These are phyloP conservation scores for Phytophthora agathidicida DNA, from an alignment of 352 stramenopile species.

Conservation along the genomic window DNA sequence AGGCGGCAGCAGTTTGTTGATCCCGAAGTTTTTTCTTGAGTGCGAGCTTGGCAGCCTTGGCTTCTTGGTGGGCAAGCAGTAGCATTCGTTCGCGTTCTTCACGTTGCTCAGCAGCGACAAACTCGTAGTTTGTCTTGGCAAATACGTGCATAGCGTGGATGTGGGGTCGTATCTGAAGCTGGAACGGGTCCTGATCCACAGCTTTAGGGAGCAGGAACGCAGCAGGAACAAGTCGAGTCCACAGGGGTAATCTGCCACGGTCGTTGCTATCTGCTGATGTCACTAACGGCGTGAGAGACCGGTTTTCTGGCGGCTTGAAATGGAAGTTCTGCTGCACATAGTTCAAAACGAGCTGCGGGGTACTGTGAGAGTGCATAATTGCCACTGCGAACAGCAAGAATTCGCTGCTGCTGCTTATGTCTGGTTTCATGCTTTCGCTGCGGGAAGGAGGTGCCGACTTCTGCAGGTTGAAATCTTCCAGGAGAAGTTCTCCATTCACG, in stretches of 20 bases:
- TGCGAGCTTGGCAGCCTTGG: conserved; percentile 50
- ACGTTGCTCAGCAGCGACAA: conserved; percentile 51
- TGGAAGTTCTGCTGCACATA: conserved; percentile 82
- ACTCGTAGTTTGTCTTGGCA: conserved; percentile 35
- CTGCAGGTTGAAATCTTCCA: conserved; percentile 75
- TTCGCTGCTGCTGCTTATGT: conserved; percentile 26
- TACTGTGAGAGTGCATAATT: conserved; percentile 59
- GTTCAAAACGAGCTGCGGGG: conserved; percentile 62
- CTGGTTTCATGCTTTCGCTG: conserved; percentile 2
- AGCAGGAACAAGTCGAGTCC: conserved; percentile 30
- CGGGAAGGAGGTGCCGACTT: conserved; percentile 6
- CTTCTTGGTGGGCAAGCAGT: conserved; percentile 54
- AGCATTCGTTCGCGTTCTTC: conserved; percentile 63
- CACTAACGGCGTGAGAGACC: conserved; percentile 2
- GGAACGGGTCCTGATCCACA: conserved; percentile 58
- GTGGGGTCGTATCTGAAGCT: conserved; percentile 60
- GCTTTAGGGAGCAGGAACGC: conserved; percentile 46
- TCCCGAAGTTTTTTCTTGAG: conserved; percentile 44
- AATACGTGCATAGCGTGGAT: conserved; percentile 65
- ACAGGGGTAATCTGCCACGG: conserved; percentile 15
- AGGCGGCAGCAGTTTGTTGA: conserved; percentile 36
- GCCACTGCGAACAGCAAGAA: conserved; percentile 79
- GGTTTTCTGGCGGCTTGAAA: conserved; percentile 46
- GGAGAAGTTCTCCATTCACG: conserved; percentile 65
- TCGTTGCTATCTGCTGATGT: conserved; percentile 26